Conservation (phyloP, 2,329 filamentous ascomycete genomes). For the Tolypocladium nubicola region DNA sequence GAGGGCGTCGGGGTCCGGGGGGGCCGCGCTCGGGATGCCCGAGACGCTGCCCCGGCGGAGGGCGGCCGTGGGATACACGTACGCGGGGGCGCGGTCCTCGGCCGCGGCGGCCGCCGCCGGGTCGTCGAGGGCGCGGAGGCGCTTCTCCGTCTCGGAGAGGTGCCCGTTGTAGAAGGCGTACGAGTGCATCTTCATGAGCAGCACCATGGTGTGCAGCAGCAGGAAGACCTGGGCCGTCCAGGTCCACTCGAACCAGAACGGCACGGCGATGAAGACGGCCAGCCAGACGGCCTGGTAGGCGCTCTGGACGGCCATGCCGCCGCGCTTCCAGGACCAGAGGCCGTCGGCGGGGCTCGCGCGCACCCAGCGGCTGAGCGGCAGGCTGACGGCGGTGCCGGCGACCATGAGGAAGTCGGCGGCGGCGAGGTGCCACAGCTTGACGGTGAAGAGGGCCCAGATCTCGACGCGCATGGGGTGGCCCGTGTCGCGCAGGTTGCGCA, state of each 20-base stretch:
- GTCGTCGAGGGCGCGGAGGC: slow-evolving; percentile 67
- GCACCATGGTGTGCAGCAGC: slow-evolving; percentile 76
- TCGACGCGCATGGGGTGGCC: slow-evolving; percentile 75
- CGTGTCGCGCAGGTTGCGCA: slow-evolving; percentile 89
- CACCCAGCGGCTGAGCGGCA: slow-evolving; percentile 64
- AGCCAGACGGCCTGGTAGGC: slow-evolving; percentile 74
- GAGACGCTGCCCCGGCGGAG: slow-evolving; percentile 29
- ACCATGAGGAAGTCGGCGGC: slow-evolving; percentile 83
- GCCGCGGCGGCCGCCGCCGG: slow-evolving; percentile 48
- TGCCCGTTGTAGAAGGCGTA: slow-evolving; percentile 98
- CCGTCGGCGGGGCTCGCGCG: slow-evolving; percentile 38
- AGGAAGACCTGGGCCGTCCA: slow-evolving; percentile 98
- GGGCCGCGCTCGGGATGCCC: slow-evolving; percentile 8
- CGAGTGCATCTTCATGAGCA: slow-evolving; percentile 99
- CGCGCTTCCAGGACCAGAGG: slow-evolving; percentile 59
- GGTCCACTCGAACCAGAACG: slow-evolving; percentile 80
- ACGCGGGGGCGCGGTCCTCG: slow-evolving; percentile 53
- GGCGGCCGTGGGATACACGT: slow-evolving; percentile 61
- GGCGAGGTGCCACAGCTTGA: slow-evolving; percentile 80
- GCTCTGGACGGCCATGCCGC: slow-evolving; percentile 77
- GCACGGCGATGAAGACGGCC: slow-evolving; percentile 69
- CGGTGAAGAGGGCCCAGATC: slow-evolving; percentile 80
- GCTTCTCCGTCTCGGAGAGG: slow-evolving; percentile 74
- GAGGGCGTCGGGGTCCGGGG: slow-evolving; percentile 1
- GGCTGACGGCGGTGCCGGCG: slow-evolving; percentile 54